Evolutionary conservation across 1,284 basidiomycete genomes (phyloP), one percentile per base, ranked within the genome.

Genomic region (Boletus sp.): DNA sequence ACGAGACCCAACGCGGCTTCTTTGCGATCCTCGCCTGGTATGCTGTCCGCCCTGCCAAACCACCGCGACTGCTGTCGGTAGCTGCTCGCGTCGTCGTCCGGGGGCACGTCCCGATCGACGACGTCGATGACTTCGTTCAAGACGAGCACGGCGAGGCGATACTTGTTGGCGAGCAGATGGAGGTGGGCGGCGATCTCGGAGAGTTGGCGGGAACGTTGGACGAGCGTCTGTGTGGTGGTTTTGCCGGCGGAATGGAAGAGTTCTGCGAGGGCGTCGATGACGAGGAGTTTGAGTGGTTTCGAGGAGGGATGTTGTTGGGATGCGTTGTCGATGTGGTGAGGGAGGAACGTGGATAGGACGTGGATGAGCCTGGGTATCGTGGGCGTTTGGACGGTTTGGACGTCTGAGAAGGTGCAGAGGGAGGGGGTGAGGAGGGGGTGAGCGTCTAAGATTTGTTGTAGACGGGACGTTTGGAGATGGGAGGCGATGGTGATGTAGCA

Each of bases 61-160:
- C 89, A 88, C 8, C 84, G 82, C 1, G 88, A 82, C 70, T 97
- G 94, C 31, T 86, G 83, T 6, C 83, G 80, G 73, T 96, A 97
- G 68, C 46, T 63, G 52, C 64, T 56, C 11, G 52, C 59, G n/a
- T 65, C 69, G 9, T 61, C 56, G 54, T 74, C 69, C 16, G 60
- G 64, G 46, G 63, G 62, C 8, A 70, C 59, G 14, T 57, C 68
- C 21, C 74, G 76, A 33, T 84, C 76, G 63, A 94, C 88, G 10
- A 85, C 86, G 68, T 94, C 91, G n/a, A 86, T 81, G 4, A 95
- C 93, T 73, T 95, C 91, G 74, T 96, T 97, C 50, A 97, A 77
- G 43, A 96, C 87, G 30, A 97, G 77, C 35, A 97, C 79, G 0
- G 93, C 92, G 28, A 96, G 73, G 38, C 80, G 77, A 67, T 90